These are phyloP conservation scores for Trichoderma sp. DNA, from an alignment of 2,329 filamentous ascomycete genomes.

Conservation along the genomic window DNA sequence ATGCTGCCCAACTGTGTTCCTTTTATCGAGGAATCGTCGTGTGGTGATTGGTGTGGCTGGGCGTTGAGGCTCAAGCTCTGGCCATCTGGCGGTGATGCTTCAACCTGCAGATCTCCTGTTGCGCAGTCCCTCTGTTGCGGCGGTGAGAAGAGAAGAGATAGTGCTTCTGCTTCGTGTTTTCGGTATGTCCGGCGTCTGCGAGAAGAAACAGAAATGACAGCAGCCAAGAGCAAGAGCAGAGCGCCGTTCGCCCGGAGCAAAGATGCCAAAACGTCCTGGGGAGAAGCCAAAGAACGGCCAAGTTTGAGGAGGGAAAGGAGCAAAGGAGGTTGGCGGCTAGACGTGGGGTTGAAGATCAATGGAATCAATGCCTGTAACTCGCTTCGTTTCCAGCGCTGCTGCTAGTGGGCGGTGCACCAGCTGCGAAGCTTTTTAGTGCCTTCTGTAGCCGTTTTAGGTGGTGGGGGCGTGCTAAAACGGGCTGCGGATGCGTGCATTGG, in stretches of 20 bases:
- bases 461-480: not conserved
- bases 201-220: not conserved
- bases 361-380: not conserved
- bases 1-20: not conserved
- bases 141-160: conserved; percentile 5
- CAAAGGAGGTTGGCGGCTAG: conserved; percentile 16
- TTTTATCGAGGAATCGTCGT: not conserved
- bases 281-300: not conserved
- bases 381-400: not conserved
- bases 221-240: not conserved
- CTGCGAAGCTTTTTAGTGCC: not conserved
- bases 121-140: not conserved
- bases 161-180: not conserved
- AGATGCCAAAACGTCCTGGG: not conserved
- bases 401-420: not conserved
- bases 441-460: not conserved
- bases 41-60: not conserved
- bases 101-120: not conserved
- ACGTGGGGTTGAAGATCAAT: conserved; percentile 19
- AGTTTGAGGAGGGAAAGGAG: conserved; percentile 9
- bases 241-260: not conserved
- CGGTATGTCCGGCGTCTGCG: not conserved
- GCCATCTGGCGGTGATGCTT: conserved; percentile 15
- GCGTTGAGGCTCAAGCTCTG: not conserved
- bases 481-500: not conserved